Base-by-base conservation (phyloP, 1,139 yeast species). In the Nadsonia starkeyi-henricii region DNA sequence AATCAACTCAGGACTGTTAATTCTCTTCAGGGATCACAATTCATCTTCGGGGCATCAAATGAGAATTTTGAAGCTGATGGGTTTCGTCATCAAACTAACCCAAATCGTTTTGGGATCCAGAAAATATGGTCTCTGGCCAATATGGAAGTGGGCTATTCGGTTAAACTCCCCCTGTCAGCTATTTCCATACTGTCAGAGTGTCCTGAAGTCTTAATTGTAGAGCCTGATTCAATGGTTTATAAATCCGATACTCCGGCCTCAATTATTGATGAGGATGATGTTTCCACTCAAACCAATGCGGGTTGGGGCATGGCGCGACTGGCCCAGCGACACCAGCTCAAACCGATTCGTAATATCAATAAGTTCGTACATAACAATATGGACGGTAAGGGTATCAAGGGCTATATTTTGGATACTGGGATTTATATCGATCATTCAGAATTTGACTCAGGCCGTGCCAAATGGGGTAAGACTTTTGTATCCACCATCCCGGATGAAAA, bases 281-380 rank as follows among this genome's bases (percentile, higher is more conserved):
- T 33, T 3, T 71, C 61, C 26, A 68, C 65, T 0, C 81, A 78
- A 54, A 58, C 62, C 17, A 66, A 72, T 49, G 81, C 88, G 0
- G 95, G 96, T 51, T 88, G 96, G 97, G 96, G 96, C 60, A 75
- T 89, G 58, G 93, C 97, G 45, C 81, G 98, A 71, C 78, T 89
- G 53, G 85, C 96, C 47, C 96, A 89, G 72, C 82, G 96, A 65
- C 77, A 83, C 54, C 74, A 81, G 33, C 73, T 86, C 62, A 77
- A 79, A 52, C 74, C 39, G 3, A 15, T 86, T 56, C 83, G 84
- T 53, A 73, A 86, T 48, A 85, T 83, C 74, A 86, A 85, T 77
- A 83, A 85, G 69, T 89, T 89, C 69, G 70, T 85, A 55, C 86
- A 76, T 67, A 95, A 88, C 61, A 73, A 72, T 56, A 81, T 78